Evolutionary conservation across 345 rosid species (phyloP).

Genomic region (Cardamine occulta): DNA sequence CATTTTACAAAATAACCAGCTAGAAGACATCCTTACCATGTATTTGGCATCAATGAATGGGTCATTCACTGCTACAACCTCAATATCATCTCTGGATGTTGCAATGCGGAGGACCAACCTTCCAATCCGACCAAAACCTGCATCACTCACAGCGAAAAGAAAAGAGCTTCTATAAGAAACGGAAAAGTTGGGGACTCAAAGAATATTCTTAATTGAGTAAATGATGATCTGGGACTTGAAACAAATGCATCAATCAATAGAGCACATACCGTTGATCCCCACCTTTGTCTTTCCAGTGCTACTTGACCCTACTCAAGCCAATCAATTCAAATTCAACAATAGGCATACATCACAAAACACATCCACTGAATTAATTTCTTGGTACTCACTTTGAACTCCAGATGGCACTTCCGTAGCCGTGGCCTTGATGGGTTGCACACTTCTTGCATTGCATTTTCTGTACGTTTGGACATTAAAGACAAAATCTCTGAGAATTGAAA

Average conservation of each 20-base stretch:
- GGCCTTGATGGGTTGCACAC: constrained; percentile 71
- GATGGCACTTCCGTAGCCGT: constrained; percentile 80
- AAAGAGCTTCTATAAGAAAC: constrained; percentile 7
- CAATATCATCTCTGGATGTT: constrained; percentile 83
- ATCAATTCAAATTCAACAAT: constrained; percentile 37
- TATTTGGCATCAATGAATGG: constrained; percentile 91
- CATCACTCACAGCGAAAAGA: constrained; percentile 1
- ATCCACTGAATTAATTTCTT: background rate
- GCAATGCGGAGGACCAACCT: constrained; percentile 94
- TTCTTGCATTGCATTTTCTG: constrained; percentile 54
- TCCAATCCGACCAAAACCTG: constrained; percentile 99
- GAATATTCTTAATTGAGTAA: constrained; percentile 6
- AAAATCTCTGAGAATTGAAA: constrained; percentile 10
- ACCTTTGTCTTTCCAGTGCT: constrained; percentile 68
- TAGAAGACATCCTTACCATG: constrained; percentile 66
- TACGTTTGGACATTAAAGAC: background rate
- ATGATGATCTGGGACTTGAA: background rate
- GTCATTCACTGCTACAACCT: constrained; percentile 93
- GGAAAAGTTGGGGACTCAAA: background rate
- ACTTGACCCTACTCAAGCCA: constrained; percentile 52
- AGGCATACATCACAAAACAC: constrained; percentile 29
- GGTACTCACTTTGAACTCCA: constrained; percentile 59
- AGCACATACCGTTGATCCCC: constrained; percentile 86
- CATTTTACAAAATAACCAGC: background rate
- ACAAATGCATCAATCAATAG: background rate